Percentiles rank a stretch among this genome's conserved stretches.
phyloP scores from a whole-genome alignment of 331 rosid species.

The Phaseolus coccineus region DNA sequence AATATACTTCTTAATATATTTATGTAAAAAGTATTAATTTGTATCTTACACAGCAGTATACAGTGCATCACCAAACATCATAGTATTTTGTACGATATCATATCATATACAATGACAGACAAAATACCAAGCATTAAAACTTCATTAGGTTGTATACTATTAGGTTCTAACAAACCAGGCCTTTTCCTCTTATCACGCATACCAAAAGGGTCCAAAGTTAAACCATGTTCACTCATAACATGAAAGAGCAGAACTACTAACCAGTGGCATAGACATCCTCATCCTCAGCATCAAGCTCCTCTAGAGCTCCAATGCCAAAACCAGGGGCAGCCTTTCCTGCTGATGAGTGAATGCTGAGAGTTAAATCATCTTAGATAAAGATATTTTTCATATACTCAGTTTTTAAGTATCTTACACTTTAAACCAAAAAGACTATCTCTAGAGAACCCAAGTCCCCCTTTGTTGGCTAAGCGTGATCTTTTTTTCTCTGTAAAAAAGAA shows the following conservation, averaged over 20 bases:
- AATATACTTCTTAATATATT: not conserved
- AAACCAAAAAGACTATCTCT: constrained; percentile 76
- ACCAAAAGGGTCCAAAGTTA: not conserved
- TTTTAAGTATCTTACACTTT: constrained; percentile 73
- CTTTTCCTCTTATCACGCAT: not conserved
- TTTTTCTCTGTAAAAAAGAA: constrained; percentile 66
- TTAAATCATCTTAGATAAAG: constrained; percentile 42
- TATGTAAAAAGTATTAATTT: not conserved
- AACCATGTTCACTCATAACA: constrained; percentile 14
- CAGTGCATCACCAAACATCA: not conserved
- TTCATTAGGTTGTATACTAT: not conserved
- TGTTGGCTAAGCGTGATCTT: constrained; percentile 66
- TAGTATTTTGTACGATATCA: not conserved
- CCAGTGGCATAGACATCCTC: constrained; percentile 92
- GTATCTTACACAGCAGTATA: not conserved
- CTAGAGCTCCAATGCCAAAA: constrained; percentile 99
- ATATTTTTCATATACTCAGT: constrained; percentile 29
- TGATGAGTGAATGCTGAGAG: constrained; percentile 55
- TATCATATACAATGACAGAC: not conserved
- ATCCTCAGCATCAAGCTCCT: constrained; percentile 92
- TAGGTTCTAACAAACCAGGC: not conserved
- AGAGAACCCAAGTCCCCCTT: constrained; percentile 56
- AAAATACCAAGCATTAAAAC: not conserved
- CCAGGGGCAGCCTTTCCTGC: constrained; percentile 96
- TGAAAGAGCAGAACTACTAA: constrained; percentile 52